These are phyloP conservation scores for Miscanthus lutarioriparius DNA, from an alignment of 176 grass and related monocot species.

Conservation along the genomic window DNA sequence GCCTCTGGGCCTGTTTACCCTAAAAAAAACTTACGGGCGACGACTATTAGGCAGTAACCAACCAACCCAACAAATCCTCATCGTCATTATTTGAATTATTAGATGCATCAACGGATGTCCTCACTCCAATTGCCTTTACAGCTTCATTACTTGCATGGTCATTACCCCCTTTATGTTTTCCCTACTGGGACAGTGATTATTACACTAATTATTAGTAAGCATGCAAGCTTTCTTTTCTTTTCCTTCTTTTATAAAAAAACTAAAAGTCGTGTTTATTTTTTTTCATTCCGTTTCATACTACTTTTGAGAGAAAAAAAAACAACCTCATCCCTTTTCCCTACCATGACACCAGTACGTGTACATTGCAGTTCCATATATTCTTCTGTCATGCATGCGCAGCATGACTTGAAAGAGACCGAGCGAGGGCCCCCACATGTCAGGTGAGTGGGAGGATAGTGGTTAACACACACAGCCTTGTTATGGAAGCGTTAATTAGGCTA, in stretches of 20 bases:
- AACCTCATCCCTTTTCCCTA: neutral
- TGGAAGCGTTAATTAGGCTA: neutral
- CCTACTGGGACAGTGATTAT: neutral
- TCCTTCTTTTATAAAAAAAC: neutral
- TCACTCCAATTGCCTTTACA: neutral
- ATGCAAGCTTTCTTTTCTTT: neutral
- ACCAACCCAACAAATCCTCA: neutral
- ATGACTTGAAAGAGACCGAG: neutral
- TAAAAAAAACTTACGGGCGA: no score
- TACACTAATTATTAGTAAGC: neutral
- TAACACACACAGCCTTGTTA: neutral
- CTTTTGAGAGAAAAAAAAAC: neutral
- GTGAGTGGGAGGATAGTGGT: neutral
- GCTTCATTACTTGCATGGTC: neutral
- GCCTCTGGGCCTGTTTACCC: no score
- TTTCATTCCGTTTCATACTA: neutral
- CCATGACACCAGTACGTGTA: neutral
- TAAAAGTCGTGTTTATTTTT: neutral
- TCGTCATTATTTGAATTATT: neutral
- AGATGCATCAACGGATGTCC: neutral
- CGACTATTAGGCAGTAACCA: neutral
- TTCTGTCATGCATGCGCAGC: neutral
- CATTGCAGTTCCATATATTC: no score
- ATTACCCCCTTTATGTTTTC: neutral
- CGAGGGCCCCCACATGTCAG: neutral